Base-by-base conservation (phyloP, 2,329 filamentous ascomycete genomes). In the Leptosphaerulina australis region DNA sequence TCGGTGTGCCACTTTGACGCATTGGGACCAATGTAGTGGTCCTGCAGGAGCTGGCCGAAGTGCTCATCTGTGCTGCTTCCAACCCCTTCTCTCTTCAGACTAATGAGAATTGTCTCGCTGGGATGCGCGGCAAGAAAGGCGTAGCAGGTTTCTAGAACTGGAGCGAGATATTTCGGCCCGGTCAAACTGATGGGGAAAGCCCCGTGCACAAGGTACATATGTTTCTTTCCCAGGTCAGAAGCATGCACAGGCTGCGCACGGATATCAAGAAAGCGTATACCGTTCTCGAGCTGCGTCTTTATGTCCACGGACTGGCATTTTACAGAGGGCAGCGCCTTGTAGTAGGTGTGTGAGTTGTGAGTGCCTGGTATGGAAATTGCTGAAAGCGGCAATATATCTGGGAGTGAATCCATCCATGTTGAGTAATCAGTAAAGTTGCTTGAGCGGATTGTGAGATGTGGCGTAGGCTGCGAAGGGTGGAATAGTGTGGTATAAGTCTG, bases 201-300 rank as follows among this genome's bases (percentile, higher is more conserved):
- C 66, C 88, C 86, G 77, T 99, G 94, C 4, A 97, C 93, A 22
- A 99, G 88, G 44, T 86, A 78, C 12, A 97, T 81, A 30, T 83
- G 81, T 68, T 90, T 85, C 58, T 83, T 83, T 55, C 79, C 78
- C 0, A 75, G 69, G 44, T 88, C 79, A 1, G 81, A 76, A 1
- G 83, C 79, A 43, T 77, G 77, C 22, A 81, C 77, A 1, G 85
- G 84, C 62, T 88, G 86, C 1, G 97, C 88, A 41, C 94, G 86
- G 55, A 99, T 84, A 70, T 99, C 94, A 60, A 99, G 86, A 79
- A 97, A 97, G 41, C 94, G 90, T 35, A 97, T 88, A 21, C 94
- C 94, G 69, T 96, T 93, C 48, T 86, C 80, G 21, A 99, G 84
- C 74, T 99, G 94, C 44, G 87, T 84, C 38, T 80, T 79, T 4